Percentiles rank a stretch among this genome's conserved stretches.
phyloP scores from a whole-genome alignment of 2,329 filamentous ascomycete genomes.

The Cercospora canescens region DNA sequence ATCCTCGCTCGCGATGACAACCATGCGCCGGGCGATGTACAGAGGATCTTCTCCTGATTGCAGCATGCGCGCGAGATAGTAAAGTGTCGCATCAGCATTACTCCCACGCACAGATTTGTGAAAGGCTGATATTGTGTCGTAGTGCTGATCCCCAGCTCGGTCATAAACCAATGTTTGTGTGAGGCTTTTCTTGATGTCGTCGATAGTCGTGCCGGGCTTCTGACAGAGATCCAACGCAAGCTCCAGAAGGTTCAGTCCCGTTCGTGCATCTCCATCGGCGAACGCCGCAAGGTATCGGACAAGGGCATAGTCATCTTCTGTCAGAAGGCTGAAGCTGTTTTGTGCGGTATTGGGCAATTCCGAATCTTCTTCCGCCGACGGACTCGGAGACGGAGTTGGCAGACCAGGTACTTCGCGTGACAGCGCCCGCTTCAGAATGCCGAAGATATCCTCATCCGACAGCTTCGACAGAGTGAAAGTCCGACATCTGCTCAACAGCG shows the following conservation, averaged over 20 bases:
- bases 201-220: constrained; percentile 64
- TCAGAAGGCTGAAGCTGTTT: constrained; percentile 49
- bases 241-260: constrained; percentile 88
- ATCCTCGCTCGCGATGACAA: constrained; percentile 94
- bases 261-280: constrained; percentile 88
- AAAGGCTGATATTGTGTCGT: constrained; percentile 95
- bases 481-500: constrained; percentile 82
- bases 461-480: constrained; percentile 85
- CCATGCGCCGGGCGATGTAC: constrained; percentile 87
- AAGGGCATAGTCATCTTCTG: constrained; percentile 68
- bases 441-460: constrained; percentile 66
- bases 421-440: constrained; percentile 76
- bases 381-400: constrained; percentile 41
- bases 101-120: constrained; percentile 92
- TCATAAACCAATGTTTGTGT: constrained; percentile 96
- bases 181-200: constrained; percentile 75
- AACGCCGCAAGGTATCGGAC: constrained; percentile 81
- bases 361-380: constrained; percentile 20
- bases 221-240: constrained; percentile 77
- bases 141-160: constrained; percentile 91
- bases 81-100: constrained; percentile 83
- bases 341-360: background rate
- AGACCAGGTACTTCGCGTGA: constrained; percentile 53
- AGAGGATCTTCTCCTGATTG: constrained; percentile 91
- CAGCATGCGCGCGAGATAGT: constrained; percentile 95